Conservation (phyloP, 805 yeast species). For the Sugiyamaella boreocaroliniensis region DNA sequence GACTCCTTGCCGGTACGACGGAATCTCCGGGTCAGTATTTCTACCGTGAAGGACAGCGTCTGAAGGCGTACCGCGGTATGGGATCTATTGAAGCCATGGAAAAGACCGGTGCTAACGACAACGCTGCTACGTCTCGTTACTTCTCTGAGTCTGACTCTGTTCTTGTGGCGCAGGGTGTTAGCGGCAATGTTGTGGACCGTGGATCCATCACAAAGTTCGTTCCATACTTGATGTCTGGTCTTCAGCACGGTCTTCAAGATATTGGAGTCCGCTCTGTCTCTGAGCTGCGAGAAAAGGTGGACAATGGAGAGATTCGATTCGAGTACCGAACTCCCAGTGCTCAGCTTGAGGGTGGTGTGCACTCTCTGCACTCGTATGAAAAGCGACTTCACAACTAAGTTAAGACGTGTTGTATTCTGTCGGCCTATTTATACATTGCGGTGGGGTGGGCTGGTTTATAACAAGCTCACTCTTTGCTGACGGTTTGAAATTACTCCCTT, state of each 20-base stretch:
- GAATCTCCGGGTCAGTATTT: slow-evolving; percentile 98
- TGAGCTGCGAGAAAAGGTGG: slow-evolving; percentile 58
- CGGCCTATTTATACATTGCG: not conserved
- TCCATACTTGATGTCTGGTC: slow-evolving; percentile 90
- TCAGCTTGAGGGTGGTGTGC: slow-evolving; percentile 97
- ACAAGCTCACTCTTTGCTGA: too few species aligned
- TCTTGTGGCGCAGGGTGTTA: slow-evolving; percentile 97
- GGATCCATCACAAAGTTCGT: slow-evolving; percentile 91
- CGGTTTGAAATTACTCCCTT: too few species aligned
- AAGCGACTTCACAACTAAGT: slow-evolving; percentile 85
- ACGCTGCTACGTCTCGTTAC: slow-evolving; percentile 97
- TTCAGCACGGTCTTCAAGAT: slow-evolving; percentile 98
- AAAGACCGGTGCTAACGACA: slow-evolving; percentile 76
- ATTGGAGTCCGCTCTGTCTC: slow-evolving; percentile 73
- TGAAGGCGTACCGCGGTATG: slow-evolving; percentile 98
- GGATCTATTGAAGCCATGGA: slow-evolving; percentile 99
- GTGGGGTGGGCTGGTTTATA: too few species aligned
- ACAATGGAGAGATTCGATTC: slow-evolving; percentile 71
- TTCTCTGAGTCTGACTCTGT: slow-evolving; percentile 94
- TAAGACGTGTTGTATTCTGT: not conserved
- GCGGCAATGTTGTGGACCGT: slow-evolving; percentile 94
- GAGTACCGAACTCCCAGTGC: slow-evolving; percentile 98
- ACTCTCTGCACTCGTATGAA: slow-evolving; percentile 93
- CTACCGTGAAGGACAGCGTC: slow-evolving; percentile 96
- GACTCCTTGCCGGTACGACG: slow-evolving; percentile 95